A percentile compares a stretch with the other conserved stretches of the same genome.
Evolutionary conservation across 2,329 filamentous ascomycete genomes (phyloP).

Genomic region (Botrytis porri): DNA sequence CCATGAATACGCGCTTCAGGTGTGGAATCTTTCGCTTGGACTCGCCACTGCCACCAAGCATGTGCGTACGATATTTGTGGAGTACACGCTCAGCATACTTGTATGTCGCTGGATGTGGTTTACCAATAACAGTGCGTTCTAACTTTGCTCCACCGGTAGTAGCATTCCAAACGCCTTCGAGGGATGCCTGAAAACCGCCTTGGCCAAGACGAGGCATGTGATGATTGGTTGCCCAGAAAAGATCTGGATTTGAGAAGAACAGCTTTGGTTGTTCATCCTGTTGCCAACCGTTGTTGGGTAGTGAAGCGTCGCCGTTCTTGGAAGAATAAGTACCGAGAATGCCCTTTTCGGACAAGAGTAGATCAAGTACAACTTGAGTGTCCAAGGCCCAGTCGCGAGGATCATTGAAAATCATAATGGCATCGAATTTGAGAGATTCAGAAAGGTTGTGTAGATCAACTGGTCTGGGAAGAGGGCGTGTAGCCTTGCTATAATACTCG

Average conservation of each 20-base stretch:
- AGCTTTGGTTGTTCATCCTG: constrained; percentile 75
- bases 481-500: constrained; percentile 57
- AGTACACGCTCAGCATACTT: constrained; percentile 78
- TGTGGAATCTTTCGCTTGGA: constrained; percentile 39
- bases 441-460: constrained; percentile 45
- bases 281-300: constrained; percentile 77
- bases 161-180: constrained; percentile 75
- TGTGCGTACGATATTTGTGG: constrained; percentile 50
- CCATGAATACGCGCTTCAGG: constrained; percentile 84
- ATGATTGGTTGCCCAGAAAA: constrained; percentile 84
- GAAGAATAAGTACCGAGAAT: constrained; percentile 75
- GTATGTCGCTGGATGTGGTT: constrained; percentile 76
- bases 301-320: constrained; percentile 62
- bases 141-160: constrained; percentile 63
- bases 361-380: constrained; percentile 77
- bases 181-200: constrained; percentile 80
- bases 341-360: constrained; percentile 75
- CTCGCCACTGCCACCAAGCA: constrained; percentile 25
- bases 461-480: constrained; percentile 54
- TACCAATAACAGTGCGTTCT: constrained; percentile 70
- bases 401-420: constrained; percentile 92
- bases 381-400: constrained; percentile 95
- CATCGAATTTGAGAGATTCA: constrained; percentile 71
- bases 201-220: constrained; percentile 85
- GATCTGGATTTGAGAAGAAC: constrained; percentile 87